Evolutionary conservation across 2,329 filamentous ascomycete species (phyloP).

Genomic region (Rhexocercosporidium sp.): DNA sequence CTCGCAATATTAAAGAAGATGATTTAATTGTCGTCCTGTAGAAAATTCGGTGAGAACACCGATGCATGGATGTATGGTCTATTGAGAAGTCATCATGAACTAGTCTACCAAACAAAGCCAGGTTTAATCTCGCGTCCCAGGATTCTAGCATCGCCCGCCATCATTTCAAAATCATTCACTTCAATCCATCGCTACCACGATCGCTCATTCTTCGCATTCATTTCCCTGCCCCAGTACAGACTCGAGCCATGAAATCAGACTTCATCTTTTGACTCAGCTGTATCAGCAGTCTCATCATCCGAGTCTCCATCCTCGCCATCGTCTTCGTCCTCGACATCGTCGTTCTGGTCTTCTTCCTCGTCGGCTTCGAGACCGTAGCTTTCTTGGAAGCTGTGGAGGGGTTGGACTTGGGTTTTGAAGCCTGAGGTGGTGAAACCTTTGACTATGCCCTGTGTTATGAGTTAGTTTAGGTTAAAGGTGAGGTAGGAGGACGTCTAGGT

Average conservation of each 20-base stretch:
- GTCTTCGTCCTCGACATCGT: conserved; percentile 38
- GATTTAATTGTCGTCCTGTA: too few relatives aligned
- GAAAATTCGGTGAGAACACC: too few relatives aligned
- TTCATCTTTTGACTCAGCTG: background rate
- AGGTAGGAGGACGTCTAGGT: background rate
- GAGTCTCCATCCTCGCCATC: conserved; percentile 23
- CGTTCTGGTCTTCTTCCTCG: conserved; percentile 57
- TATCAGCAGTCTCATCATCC: conserved; percentile 8
- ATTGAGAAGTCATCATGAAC: too few relatives aligned
- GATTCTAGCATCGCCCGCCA: too few relatives aligned
- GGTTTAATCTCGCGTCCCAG: too few relatives aligned
- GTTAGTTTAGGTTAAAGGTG: background rate
- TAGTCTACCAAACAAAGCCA: too few relatives aligned
- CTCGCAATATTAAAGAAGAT: too few relatives aligned
- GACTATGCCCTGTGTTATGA: conserved; percentile 66
- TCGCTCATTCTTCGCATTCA: background rate
- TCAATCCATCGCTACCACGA: too few relatives aligned
- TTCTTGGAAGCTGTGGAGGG: conserved; percentile 82
- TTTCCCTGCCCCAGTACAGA: background rate
- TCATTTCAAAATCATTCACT: too few relatives aligned
- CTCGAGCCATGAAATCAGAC: background rate
- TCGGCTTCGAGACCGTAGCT: conserved; percentile 81
- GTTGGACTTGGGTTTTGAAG: conserved; percentile 77
- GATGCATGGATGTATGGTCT: too few relatives aligned
- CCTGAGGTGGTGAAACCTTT: conserved; percentile 76